Base-by-base conservation (phyloP, 768 basidiomycete species). In the Hypholoma fasciculare region DNA sequence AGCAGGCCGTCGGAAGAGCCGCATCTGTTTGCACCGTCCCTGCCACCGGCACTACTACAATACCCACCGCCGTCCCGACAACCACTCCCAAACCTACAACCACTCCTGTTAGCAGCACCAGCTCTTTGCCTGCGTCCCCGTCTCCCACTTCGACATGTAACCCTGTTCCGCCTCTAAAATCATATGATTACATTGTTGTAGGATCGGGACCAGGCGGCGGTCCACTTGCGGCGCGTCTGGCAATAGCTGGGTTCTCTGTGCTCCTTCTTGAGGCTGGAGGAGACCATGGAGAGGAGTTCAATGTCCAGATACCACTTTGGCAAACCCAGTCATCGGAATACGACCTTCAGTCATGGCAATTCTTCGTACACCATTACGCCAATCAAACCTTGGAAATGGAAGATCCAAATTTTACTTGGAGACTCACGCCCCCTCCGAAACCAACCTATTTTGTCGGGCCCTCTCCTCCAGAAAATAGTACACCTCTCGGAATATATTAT, bases 211-310 rank as follows among this genome's bases (percentile, higher is more conserved):
- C 57, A 16, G 57, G 57, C 7, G 57, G 57, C 6, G 57, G 57
- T 1, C 50, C 57, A 20, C 42, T 58, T 23, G 57, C 57, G 4
- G 43, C 57, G 13, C 57, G 57, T 13, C 57, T 58, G 14, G 57
- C 57, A 14, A 49, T 52, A n/a, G 57, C 57, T 20, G 57, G 57
- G 4, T 58, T 53, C 20, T 58, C 57, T 39, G 57, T 58, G 46
- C 57, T 58, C 14, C 44, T 58, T 27, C 16, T 58, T 5, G 57
- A 58, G 8, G 57, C 57, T 13, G 57, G 57, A 9, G 57, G 52
- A 9, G 57, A 58, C 37, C 50, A 58, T 16, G 57, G 57, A 7
- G 57, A 58, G 3, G 51, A 52, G 20, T 16, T 19, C 1, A 37
- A 52, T 26, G 43, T 58, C 9, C 50, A 46, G 39, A 50, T 58